Evolutionary conservation across 2,329 filamentous ascomycete species (phyloP).

Genomic region (Parasarocladium wereldwijsianum): DNA sequence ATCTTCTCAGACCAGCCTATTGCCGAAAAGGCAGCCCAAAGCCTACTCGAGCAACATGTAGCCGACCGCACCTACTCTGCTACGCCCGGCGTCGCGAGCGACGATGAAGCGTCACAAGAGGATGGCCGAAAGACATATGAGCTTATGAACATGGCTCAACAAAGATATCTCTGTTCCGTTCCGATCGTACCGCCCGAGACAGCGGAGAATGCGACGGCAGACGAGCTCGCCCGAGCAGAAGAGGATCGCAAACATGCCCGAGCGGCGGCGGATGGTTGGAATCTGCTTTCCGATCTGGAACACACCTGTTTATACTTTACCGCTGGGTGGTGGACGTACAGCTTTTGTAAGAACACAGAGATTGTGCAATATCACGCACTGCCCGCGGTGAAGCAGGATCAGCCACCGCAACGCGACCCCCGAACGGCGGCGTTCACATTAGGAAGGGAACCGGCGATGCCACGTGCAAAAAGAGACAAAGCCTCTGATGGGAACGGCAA

Average conservation of each 20-base stretch:
- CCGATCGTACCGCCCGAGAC: slow-evolving; percentile 48
- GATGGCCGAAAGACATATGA: slow-evolving; percentile 44
- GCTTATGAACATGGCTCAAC: slow-evolving; percentile 54
- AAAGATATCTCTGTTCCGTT: slow-evolving; percentile 72
- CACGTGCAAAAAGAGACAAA: slow-evolving; percentile 6
- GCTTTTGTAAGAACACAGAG: slow-evolving; percentile 79
- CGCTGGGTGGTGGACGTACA: slow-evolving; percentile 91
- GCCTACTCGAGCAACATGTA: slow-evolving; percentile 33
- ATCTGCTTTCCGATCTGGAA: slow-evolving; percentile 64
- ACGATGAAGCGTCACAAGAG: slow-evolving; percentile 16
- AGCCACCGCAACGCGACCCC: slow-evolving; percentile 65
- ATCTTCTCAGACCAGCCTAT: slow-evolving; percentile 60
- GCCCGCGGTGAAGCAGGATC: slow-evolving; percentile 48
- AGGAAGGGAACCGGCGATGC: slow-evolving; percentile 34
- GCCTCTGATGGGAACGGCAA: slow-evolving; percentile 10
- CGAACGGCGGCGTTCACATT: slow-evolving; percentile 63
- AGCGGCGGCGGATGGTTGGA: slow-evolving; percentile 64
- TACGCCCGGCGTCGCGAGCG: slow-evolving; percentile 18
- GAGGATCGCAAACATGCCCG: slow-evolving; percentile 67
- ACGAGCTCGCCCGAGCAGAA: slow-evolving; percentile 53
- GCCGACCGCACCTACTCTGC: slow-evolving; percentile 23
- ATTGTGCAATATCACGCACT: slow-evolving; percentile 85
- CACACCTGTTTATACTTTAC: slow-evolving; percentile 71
- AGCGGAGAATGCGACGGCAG: slow-evolving; percentile 49
- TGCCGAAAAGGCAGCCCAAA: slow-evolving; percentile 52